Evolutionary conservation across 140 eudicot species (phyloP).

Genomic region (Stevia rebaudiana): DNA sequence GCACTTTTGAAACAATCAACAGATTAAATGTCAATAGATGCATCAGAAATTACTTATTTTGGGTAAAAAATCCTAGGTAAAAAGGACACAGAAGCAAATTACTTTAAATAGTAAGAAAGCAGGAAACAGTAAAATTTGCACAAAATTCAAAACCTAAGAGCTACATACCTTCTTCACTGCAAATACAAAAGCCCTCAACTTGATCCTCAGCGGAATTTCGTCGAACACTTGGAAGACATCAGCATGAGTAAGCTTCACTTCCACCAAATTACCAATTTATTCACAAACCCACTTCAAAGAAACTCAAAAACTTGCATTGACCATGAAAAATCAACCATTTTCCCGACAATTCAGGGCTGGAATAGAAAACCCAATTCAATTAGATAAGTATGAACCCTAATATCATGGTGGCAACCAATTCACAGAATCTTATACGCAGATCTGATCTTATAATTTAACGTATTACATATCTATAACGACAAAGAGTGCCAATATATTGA

Average conservation of each 20-base stretch:
- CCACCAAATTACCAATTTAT: neutral
- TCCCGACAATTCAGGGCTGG: neutral
- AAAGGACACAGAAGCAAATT: conserved; percentile 10
- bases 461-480: conserved; percentile 4
- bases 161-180: conserved; percentile 11
- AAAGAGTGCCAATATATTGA: conserved; percentile 3
- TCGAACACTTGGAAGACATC: conserved; percentile 20
- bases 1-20: neutral
- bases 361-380: conserved; percentile 4
- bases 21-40: conserved; percentile 11
- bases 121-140: neutral
- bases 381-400: conserved; percentile 20
- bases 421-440: conserved; percentile 23
- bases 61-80: neutral
- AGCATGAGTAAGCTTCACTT: neutral
- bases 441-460: conserved; percentile 33
- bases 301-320: neutral
- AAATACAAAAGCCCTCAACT: neutral
- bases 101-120: conserved; percentile 21
- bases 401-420: neutral
- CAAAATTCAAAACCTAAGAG: neutral
- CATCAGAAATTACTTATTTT: conserved; percentile 12
- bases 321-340: neutral
- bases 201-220: conserved; percentile 20
- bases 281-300: conserved; percentile 1